phyloP scores from a whole-genome alignment of 148 eudicot genomes.

The Camellia japonica region DNA sequence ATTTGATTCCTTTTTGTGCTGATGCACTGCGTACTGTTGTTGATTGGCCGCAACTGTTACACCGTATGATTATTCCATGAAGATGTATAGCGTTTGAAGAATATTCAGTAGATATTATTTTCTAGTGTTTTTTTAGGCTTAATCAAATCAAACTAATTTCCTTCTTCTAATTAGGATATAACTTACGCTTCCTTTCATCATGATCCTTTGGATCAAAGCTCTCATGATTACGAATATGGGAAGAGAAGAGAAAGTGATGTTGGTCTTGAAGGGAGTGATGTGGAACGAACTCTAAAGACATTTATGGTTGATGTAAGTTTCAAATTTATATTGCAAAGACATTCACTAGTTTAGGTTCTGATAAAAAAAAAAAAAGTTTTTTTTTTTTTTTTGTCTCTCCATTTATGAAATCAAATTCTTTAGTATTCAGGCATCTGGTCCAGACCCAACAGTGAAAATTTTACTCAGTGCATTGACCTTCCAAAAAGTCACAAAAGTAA shows the following conservation, averaged over 20 bases:
- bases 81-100: background rate
- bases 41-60: too few species aligned
- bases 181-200: conserved; percentile 36
- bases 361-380: background rate
- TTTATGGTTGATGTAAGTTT: conserved; percentile 56
- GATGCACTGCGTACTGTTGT: background rate
- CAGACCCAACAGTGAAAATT: conserved; percentile 75
- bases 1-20: background rate
- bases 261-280: conserved; percentile 29
- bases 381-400: conserved; percentile 7
- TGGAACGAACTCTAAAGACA: conserved; percentile 51
- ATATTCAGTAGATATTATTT: background rate
- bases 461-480: conserved; percentile 70
- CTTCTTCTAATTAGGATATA: conserved; percentile 38
- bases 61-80: background rate
- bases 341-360: background rate
- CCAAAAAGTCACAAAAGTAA: conserved; percentile 79
- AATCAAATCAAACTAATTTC: background rate
- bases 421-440: conserved; percentile 81
- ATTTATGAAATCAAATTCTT: conserved; percentile 24
- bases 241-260: conserved; percentile 31
- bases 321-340: conserved; percentile 3
- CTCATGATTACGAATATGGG: conserved; percentile 43
- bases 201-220: conserved; percentile 27
- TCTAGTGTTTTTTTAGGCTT: background rate